Conservation (phyloP, 495 filamentous ascomycete genomes). For the Glutinoglossum americanum region DNA sequence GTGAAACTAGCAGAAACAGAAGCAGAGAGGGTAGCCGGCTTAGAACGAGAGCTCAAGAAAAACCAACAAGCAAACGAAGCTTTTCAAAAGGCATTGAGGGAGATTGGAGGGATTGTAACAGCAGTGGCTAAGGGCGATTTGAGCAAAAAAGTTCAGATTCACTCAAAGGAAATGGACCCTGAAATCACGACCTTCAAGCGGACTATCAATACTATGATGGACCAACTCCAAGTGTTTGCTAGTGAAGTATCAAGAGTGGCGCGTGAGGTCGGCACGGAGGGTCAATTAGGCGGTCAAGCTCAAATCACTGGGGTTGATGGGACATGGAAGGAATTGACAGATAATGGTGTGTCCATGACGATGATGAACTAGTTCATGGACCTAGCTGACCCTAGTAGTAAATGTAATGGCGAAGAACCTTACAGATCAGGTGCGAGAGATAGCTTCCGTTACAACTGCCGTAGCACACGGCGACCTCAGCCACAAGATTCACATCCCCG, state of each 20-base stretch:
- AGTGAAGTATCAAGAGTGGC: conserved; percentile 93
- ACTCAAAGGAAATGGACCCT: conserved; percentile 92
- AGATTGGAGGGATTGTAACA: conserved; percentile 94
- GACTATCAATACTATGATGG: conserved; percentile 97
- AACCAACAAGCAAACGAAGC: conserved; percentile 96
- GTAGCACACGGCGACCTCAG: conserved; percentile 92
- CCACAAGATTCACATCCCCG: conserved; percentile 86
- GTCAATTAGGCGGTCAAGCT: conserved; percentile 89
- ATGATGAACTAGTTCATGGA: neutral
- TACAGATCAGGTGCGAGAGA: conserved; percentile 81
- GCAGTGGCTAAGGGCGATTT: conserved; percentile 90
- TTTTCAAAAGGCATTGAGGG: conserved; percentile 88
- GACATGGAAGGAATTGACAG: conserved; percentile 94
- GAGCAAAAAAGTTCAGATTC: conserved; percentile 93
- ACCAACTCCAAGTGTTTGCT: conserved; percentile 92
- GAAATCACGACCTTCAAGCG: conserved; percentile 99
- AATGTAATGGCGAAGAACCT: conserved; percentile 92
- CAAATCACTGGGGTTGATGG: conserved; percentile 87
- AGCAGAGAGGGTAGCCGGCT: conserved; percentile 38
- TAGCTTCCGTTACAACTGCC: conserved; percentile 86
- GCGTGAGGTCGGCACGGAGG: conserved; percentile 92
- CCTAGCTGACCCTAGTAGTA: conserved; percentile 27
- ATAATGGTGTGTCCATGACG: conserved; percentile 45
- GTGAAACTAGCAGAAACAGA: conserved; percentile 36
- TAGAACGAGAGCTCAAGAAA: conserved; percentile 86